These are phyloP conservation scores for Pestalotiopsis sp. DNA, from an alignment of 2,329 filamentous ascomycete genomes.

Conservation along the genomic window DNA sequence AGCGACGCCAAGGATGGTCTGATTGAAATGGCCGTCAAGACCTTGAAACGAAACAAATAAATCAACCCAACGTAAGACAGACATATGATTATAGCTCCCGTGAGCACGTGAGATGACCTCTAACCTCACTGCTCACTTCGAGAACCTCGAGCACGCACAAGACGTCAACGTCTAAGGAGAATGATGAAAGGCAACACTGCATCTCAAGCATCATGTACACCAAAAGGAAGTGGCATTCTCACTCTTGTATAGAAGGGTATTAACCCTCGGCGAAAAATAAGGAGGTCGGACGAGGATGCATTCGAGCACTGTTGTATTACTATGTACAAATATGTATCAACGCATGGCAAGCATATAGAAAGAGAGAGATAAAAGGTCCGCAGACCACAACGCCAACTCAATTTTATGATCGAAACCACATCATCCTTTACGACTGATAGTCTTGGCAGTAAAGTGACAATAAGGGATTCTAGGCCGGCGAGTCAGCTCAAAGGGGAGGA, in stretches of 20 bases:
- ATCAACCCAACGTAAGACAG: background rate
- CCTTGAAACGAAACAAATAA: conserved; percentile 85
- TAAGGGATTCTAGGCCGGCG: conserved; percentile 27
- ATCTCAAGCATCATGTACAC: background rate
- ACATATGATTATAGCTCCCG: background rate
- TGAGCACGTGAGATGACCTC: background rate
- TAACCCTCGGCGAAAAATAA: background rate
- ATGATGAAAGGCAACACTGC: background rate
- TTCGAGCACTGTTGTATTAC: conserved; percentile 19
- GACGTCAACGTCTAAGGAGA: background rate
- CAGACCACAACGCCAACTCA: conserved; percentile 21
- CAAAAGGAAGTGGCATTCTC: background rate
- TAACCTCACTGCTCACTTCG: background rate
- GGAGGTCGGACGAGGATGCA: conserved; percentile 17
- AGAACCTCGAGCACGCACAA: background rate
- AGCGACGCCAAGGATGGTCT: conserved; percentile 92
- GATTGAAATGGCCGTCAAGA: conserved; percentile 92
- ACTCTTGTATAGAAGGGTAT: background rate
- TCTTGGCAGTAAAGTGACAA: conserved; percentile 32
- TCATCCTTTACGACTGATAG: background rate
- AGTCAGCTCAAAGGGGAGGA: background rate
- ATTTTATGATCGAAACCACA: background rate
- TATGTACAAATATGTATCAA: conserved; percentile 21
- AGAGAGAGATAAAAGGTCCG: conserved; percentile 15
- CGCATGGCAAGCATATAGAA: conserved; percentile 19